phyloP scores from a whole-genome alignment of 768 basidiomycete species.

The Sarcodon sp. region DNA sequence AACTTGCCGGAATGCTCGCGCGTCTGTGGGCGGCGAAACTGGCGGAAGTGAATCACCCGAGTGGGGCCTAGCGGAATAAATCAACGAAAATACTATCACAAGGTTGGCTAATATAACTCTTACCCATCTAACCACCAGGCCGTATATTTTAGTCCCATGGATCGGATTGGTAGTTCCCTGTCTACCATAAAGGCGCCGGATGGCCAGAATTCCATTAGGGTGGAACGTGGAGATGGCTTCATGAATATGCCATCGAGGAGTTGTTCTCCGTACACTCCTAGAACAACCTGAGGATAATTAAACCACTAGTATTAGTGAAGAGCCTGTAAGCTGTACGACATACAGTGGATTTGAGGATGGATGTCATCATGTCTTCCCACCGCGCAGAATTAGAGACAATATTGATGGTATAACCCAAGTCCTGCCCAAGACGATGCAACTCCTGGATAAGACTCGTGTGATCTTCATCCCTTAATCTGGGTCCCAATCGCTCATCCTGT shows the following conservation, averaged over 20 bases:
- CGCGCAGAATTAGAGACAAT: conserved; percentile 22
- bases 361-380: conserved; percentile 52
- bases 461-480: conserved; percentile 38
- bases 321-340: conserved; percentile 12
- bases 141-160: conserved; percentile 41
- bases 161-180: conserved; percentile 39
- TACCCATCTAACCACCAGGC: conserved; percentile 39
- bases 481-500: conserved; percentile 37
- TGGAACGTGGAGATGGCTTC: conserved; percentile 24
- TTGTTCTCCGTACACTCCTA: conserved; percentile 47
- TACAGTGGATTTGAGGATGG: conserved; percentile 59
- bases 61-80: conserved; percentile 20
- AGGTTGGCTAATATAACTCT: conserved; percentile 7
- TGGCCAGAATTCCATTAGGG: conserved; percentile 71
- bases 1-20: conserved; percentile 13
- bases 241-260: conserved; percentile 64
- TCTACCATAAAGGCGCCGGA: conserved; percentile 52
- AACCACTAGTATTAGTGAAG: conserved; percentile 1
- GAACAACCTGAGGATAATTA: conserved; percentile 30
- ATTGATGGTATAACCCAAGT: conserved; percentile 28
- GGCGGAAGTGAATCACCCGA: conserved; percentile 20
- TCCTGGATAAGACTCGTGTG: conserved; percentile 51
- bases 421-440: conserved; percentile 35
- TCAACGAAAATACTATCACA: neutral
- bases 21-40: conserved; percentile 13